Evolutionary conservation across 2,329 filamentous ascomycete genomes (phyloP), one percentile per base, ranked within the genome.

Genomic region (Pseudogymnoascus sp.): DNA sequence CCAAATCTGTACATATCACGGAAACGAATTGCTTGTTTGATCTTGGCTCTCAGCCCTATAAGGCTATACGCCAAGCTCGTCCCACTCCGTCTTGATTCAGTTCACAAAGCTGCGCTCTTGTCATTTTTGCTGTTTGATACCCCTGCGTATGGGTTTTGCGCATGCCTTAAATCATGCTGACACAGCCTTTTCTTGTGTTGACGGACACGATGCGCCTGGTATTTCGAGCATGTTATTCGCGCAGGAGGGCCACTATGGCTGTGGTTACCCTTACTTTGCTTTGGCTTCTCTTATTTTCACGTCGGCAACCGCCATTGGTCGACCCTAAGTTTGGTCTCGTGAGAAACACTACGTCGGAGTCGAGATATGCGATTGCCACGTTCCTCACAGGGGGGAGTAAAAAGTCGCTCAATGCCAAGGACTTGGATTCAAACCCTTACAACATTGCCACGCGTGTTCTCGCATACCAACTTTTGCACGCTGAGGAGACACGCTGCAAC

Each of bases 401-500:
- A 62, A 65, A 55, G 23, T 65, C 35, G 23, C 62, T 68, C 55
- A 63, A 66, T 11, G 23, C 63, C 11, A 67, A 70, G 23, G 67
- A 70, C 5, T 70, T 73, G 25, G 75, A 77, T 63, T 33, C 49
- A 33, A 55, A 55, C 11, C 68, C 71, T 55, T 79, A 79, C 67
- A 77, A 76, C 64, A 68, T 71, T 22, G 73, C 72, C 19, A 69
- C 74, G 0, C 74, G 77, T 4, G 69, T 75, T 49, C 68, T 78
- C 9, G 69, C 72, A 11, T 77, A 78, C 66, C 76, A 79, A 65
- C 67, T 79, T 3, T 68, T 78, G 2, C 74, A 78, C 61, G 73
- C 70, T 19, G 67, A 71, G 0, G 63, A 70, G 8, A 79, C 77
- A 2, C 69, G 70, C 28, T 69, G 70, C 19, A 70, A 71, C 14